phyloP scores from a whole-genome alignment of 2,329 filamentous ascomycete species.

The Tothia fuscella region DNA sequence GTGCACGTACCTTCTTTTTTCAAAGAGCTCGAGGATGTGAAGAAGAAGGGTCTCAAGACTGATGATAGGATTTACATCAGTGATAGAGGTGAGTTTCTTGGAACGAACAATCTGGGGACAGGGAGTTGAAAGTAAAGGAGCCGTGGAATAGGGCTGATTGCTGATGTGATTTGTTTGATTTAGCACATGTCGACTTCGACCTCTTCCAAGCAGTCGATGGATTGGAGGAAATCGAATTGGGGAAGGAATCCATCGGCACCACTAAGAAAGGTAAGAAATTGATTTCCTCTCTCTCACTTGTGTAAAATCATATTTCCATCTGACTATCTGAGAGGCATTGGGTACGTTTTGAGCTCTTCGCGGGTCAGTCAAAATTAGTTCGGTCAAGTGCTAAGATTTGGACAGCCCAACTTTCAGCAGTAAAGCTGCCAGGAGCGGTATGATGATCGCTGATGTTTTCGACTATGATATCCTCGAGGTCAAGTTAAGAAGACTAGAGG shows the following conservation, averaged over 20 bases:
- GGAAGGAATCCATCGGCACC: slow-evolving; percentile 39
- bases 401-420: slow-evolving; percentile 47
- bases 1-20: slow-evolving; percentile 58
- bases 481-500: slow-evolving; percentile 50
- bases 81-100: slow-evolving; percentile 33
- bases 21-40: slow-evolving; percentile 48
- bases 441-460: slow-evolving; percentile 57
- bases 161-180: no score
- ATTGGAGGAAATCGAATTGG: slow-evolving; percentile 37
- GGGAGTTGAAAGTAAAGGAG: not conserved
- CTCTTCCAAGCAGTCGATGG: slow-evolving; percentile 58
- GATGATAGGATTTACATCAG: slow-evolving; percentile 51
- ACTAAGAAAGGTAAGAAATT: slow-evolving; percentile 40
- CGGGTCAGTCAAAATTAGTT: not conserved
- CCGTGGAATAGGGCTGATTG: no score
- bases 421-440: slow-evolving; percentile 53
- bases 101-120: not conserved
- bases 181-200: slow-evolving; percentile 49
- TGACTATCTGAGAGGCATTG: slow-evolving; percentile 4
- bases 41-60: slow-evolving; percentile 45
- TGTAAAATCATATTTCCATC: not conserved
- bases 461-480: slow-evolving; percentile 52
- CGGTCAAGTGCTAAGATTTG: not conserved
- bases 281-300: not conserved
- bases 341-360: slow-evolving; percentile 2